A percentile compares a stretch with the other conserved stretches of the same genome.
phyloP scores from a whole-genome alignment of 805 yeast species.

The Cyberlindnera lachancei region DNA sequence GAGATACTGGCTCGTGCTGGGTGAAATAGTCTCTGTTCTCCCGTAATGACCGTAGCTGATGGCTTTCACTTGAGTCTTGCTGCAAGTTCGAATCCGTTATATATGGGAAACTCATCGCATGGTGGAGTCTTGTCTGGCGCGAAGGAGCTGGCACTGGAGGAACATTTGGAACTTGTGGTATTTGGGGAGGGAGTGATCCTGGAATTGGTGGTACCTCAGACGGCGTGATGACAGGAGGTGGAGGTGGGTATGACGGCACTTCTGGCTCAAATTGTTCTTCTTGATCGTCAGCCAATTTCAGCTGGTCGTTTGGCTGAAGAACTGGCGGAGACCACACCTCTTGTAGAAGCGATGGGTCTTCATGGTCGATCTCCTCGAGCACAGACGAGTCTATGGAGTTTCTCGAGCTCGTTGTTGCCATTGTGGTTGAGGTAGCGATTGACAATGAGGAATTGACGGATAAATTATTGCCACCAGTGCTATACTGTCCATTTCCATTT shows the following conservation, averaged over 20 bases:
- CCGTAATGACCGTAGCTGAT: background rate
- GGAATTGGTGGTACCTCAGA: slow-evolving; percentile 12
- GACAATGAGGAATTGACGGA: background rate
- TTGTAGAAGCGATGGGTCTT: no score
- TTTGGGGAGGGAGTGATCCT: slow-evolving; percentile 5
- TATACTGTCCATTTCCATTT: no score
- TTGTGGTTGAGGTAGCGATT: background rate
- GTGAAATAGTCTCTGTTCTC: slow-evolving; percentile 3
- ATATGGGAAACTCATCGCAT: background rate
- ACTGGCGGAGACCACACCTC: slow-evolving; percentile 33
- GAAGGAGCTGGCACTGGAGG: no score
- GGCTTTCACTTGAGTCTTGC: background rate
- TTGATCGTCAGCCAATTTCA: slow-evolving; percentile 25
- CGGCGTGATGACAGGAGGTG: no score
- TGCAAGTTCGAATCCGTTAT: background rate
- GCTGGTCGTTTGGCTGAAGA: slow-evolving; percentile 31
- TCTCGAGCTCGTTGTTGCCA: slow-evolving; percentile 6
- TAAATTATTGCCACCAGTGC: no score
- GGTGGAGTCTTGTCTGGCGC: no score
- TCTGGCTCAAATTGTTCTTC: slow-evolving; percentile 13
- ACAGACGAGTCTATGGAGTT: slow-evolving; percentile 10
- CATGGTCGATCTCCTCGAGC: no score
- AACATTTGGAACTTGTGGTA: background rate
- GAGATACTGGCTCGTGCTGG: no score
- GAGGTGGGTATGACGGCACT: slow-evolving; percentile 8